Evolutionary conservation across 306 rosid genomes (phyloP).

Genomic region (Quercus wislizeni): DNA sequence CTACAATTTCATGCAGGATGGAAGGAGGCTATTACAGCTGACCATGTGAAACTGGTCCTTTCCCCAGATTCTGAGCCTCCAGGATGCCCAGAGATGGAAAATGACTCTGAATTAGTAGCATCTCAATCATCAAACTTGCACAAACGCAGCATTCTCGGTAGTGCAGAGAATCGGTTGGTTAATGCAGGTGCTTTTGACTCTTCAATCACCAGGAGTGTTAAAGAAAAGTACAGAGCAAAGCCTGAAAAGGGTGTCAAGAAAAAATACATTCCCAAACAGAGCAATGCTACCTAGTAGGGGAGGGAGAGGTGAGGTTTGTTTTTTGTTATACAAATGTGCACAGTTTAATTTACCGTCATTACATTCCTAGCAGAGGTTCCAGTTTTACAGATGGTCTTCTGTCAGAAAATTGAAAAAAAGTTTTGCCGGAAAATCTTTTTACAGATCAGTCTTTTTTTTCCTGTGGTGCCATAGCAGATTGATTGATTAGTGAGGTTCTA

Average conservation of each 20-base stretch:
- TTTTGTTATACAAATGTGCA: slow-evolving; percentile 49
- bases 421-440: slow-evolving; percentile 42
- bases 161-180: slow-evolving; percentile 32
- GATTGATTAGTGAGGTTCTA: slow-evolving; percentile 31
- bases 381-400: slow-evolving; percentile 68
- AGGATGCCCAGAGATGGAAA: slow-evolving; percentile 26
- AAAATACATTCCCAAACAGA: slow-evolving; percentile 57
- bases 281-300: slow-evolving; percentile 33
- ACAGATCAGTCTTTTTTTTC: slow-evolving; percentile 31
- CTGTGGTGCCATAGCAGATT: slow-evolving; percentile 35
- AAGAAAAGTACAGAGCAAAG: slow-evolving; percentile 45
- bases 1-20: slow-evolving; percentile 57
- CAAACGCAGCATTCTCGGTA: slow-evolving; percentile 31
- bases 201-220: slow-evolving; percentile 32
- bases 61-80: slow-evolving; percentile 33
- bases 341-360: slow-evolving; percentile 40
- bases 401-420: slow-evolving; percentile 52
- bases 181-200: slow-evolving; percentile 21
- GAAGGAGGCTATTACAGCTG: slow-evolving; percentile 61
- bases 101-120: slow-evolving; percentile 22
- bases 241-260: slow-evolving; percentile 48
- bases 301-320: slow-evolving; percentile 30
- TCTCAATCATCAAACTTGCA: slow-evolving; percentile 29
- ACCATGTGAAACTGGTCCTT: slow-evolving; percentile 54
- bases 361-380: slow-evolving; percentile 61